Percentiles rank a stretch among this genome's conserved stretches.
These are phyloP conservation scores for Fragilariopsis cylindrus DNA, from an alignment of 108 stramenopile species.

Conservation along the genomic window DNA sequence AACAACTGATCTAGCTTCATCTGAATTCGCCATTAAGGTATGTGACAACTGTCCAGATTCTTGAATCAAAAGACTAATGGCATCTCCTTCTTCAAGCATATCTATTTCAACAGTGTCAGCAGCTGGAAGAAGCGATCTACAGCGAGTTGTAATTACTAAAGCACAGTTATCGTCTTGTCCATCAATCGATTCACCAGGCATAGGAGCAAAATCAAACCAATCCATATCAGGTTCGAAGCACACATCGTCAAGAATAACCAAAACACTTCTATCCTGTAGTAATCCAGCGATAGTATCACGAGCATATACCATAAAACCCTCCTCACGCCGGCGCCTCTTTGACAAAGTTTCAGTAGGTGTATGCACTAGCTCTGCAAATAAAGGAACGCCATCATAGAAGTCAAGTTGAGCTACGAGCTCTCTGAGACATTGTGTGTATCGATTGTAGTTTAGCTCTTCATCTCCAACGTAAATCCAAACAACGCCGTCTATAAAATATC, in stretches of 20 bases:
- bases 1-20: slow-evolving; percentile 50
- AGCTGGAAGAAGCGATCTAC: slow-evolving; percentile 44
- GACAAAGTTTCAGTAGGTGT: slow-evolving; percentile 54
- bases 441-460: slow-evolving; percentile 49
- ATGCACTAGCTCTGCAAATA: slow-evolving; percentile 59
- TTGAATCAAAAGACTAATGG: slow-evolving; percentile 54
- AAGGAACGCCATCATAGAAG: slow-evolving; percentile 47
- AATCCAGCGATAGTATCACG: slow-evolving; percentile 64
- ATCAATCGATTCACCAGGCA: slow-evolving; percentile 38
- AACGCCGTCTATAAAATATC: slow-evolving; percentile 63
- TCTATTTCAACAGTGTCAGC: slow-evolving; percentile 65
- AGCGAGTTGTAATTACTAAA: slow-evolving; percentile 58
- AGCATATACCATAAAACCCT: slow-evolving; percentile 73
- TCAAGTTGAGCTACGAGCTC: slow-evolving; percentile 50
- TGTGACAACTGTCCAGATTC: slow-evolving; percentile 63
- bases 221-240: slow-evolving; percentile 64
- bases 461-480: slow-evolving; percentile 65
- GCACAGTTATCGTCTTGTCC: slow-evolving; percentile 47
- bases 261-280: slow-evolving; percentile 46
- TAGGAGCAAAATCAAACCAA: slow-evolving; percentile 72
- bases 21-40: slow-evolving; percentile 49
- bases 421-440: slow-evolving; percentile 54
- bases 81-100: slow-evolving; percentile 61
- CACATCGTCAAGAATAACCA: slow-evolving; percentile 75
- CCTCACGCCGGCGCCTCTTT: slow-evolving; percentile 56